These are phyloP conservation scores for Saitozyma podzolica DNA, from an alignment of 768 basidiomycete genomes.

Conservation along the genomic window DNA sequence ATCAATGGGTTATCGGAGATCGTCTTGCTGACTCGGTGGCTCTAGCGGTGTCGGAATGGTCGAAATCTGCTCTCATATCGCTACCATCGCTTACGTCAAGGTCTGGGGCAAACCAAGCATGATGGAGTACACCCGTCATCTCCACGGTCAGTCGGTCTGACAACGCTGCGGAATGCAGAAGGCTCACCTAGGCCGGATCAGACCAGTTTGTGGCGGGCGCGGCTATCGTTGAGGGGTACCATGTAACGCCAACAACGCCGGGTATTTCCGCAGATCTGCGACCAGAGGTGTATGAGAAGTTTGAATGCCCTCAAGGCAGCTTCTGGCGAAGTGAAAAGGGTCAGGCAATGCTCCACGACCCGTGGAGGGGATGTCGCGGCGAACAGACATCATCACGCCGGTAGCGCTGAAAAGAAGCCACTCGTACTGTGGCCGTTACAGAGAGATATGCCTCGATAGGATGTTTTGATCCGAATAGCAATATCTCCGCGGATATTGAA, in stretches of 20 bases:
- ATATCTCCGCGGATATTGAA: too few species aligned
- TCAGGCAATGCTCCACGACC: slow-evolving; percentile 30
- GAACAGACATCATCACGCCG: too few species aligned
- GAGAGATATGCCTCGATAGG: too few species aligned
- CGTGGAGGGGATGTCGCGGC: slow-evolving; percentile 11
- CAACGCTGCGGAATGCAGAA: too few species aligned
- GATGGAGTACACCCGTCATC: slow-evolving; percentile 1
- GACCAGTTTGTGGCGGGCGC: not conserved
- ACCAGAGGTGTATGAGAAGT: too few species aligned
- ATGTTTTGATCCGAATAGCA: too few species aligned
- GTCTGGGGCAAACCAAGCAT: slow-evolving; percentile 9
- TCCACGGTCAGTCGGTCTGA: not conserved
- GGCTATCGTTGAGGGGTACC: not conserved
- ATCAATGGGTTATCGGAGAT: slow-evolving; percentile 52
- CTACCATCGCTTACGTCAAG: slow-evolving; percentile 17
- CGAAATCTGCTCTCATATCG: slow-evolving; percentile 28
- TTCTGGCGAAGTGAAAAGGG: slow-evolving; percentile 37
- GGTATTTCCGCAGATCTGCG: not conserved
- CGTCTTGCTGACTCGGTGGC: not conserved
- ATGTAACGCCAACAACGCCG: slow-evolving; percentile 1
- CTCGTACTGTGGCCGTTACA: too few species aligned
- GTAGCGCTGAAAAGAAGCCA: too few species aligned
- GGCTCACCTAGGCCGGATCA: too few species aligned
- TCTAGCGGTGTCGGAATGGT: slow-evolving; percentile 61
- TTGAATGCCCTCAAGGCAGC: slow-evolving; percentile 17